A percentile compares a stretch with the other conserved stretches of the same genome.
Evolutionary conservation across 2,329 filamentous ascomycete genomes (phyloP).

Genomic region (Fusarium pseudograminearum): DNA sequence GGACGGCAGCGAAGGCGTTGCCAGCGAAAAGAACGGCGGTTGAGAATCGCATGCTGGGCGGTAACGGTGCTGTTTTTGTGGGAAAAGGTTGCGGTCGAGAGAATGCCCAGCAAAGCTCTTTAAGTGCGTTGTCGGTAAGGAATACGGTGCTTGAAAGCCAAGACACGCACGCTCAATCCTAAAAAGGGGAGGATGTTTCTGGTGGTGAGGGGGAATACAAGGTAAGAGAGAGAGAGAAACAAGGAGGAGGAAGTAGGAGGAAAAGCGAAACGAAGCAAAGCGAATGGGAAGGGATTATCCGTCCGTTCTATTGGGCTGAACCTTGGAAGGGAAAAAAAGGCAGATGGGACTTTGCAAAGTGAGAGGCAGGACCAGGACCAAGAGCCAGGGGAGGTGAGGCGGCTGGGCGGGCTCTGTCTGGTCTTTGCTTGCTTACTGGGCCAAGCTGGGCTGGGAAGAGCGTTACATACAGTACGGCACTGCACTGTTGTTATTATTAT

Average conservation of each 20-base stretch:
- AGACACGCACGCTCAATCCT: conserved; percentile 39
- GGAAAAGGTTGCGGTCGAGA: conserved; percentile 27
- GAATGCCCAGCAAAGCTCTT: conserved; percentile 44
- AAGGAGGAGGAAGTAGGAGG: conserved; percentile 22
- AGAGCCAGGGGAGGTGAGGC: conserved; percentile 37
- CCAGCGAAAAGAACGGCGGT: conserved; percentile 52
- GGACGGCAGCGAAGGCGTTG: conserved; percentile 51
- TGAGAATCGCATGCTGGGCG: conserved; percentile 49
- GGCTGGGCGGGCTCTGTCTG: conserved; percentile 36
- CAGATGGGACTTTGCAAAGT: conserved; percentile 13
- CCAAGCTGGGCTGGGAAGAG: conserved; percentile 2
- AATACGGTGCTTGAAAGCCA: conserved; percentile 22
- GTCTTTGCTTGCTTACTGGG: conserved; percentile 19
- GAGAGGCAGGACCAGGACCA: conserved; percentile 22
- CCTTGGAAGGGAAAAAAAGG: conserved; percentile 18
- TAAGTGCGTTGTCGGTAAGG: conserved; percentile 28
- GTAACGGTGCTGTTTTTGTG: not conserved
- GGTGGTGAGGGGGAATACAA: conserved; percentile 23
- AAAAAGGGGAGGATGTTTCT: conserved; percentile 19
- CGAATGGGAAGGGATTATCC: conserved; percentile 42
- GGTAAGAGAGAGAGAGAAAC: conserved; percentile 24
- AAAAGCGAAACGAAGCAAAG: conserved; percentile 29
- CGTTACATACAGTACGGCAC: conserved; percentile 14
- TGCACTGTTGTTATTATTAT: conserved; percentile 22
- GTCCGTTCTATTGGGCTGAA: conserved; percentile 35